phyloP scores from a whole-genome alignment of 495 filamentous ascomycete species.

The Annulohypoxylon moriforme region DNA sequence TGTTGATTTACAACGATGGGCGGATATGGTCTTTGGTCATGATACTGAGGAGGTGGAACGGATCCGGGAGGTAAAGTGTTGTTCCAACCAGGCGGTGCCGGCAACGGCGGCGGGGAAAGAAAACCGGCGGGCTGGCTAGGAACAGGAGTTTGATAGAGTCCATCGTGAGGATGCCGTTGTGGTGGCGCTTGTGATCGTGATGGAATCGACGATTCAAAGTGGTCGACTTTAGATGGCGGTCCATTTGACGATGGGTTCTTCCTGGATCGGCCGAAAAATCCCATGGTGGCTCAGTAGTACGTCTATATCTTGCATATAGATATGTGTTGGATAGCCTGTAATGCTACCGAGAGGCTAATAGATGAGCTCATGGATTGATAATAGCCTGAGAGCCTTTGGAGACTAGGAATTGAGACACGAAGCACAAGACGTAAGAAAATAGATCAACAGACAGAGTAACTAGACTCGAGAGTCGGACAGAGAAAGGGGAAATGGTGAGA shows the following conservation, averaged over 20 bases:
- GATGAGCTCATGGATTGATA: slow-evolving; percentile 20
- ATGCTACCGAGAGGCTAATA: slow-evolving; percentile 24
- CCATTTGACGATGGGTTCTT: slow-evolving; percentile 50
- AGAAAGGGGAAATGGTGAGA: slow-evolving; percentile 27
- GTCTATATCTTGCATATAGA: slow-evolving; percentile 5
- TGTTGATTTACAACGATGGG: slow-evolving; percentile 63
- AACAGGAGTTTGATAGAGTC: slow-evolving; percentile 35
- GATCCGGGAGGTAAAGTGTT: slow-evolving; percentile 22
- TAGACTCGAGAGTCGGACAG: slow-evolving; percentile 23
- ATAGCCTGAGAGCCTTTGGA: slow-evolving; percentile 12
- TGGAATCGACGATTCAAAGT: slow-evolving; percentile 29
- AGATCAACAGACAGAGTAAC: slow-evolving; percentile 16
- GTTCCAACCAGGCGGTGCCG: slow-evolving; percentile 52
- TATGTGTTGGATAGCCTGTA: slow-evolving; percentile 3
- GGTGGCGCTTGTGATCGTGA: slow-evolving; percentile 38
- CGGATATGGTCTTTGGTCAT: slow-evolving; percentile 45
- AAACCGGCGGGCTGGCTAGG: slow-evolving; percentile 51
- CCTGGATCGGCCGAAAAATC: slow-evolving; percentile 59
- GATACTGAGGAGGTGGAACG: slow-evolving; percentile 39
- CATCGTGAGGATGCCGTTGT: slow-evolving; percentile 40
- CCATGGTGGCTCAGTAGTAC: slow-evolving; percentile 50
- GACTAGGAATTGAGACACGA: slow-evolving; percentile 14
- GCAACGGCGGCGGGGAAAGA: slow-evolving; percentile 34
- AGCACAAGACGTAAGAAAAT: slow-evolving; percentile 23
- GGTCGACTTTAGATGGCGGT: slow-evolving; percentile 36